phyloP scores from a whole-genome alignment of 495 filamentous ascomycete species.

The Penicillium riverlandense region DNA sequence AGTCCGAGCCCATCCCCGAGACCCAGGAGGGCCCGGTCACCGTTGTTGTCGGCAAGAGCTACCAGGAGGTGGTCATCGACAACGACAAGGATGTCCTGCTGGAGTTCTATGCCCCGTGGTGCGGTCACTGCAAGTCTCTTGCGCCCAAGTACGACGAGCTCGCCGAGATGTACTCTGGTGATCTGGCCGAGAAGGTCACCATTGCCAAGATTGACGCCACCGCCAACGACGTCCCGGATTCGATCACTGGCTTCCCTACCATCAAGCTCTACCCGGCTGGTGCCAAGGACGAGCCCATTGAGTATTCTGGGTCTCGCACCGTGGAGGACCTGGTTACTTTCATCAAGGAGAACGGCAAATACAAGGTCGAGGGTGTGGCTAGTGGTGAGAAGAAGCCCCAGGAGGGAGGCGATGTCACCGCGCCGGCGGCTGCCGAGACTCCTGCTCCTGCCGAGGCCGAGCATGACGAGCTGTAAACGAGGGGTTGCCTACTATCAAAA shows the following conservation, averaged over 20 bases:
- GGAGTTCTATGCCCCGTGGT: slow-evolving; percentile 99
- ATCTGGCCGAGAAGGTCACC: slow-evolving; percentile 73
- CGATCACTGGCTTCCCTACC: slow-evolving; percentile 97
- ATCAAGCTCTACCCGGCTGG: slow-evolving; percentile 98
- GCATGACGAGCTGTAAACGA: slow-evolving; percentile 39
- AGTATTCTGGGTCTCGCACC: slow-evolving; percentile 82
- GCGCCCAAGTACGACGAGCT: slow-evolving; percentile 78
- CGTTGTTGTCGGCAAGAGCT: slow-evolving; percentile 89
- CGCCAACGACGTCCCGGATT: slow-evolving; percentile 90
- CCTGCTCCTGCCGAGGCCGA: slow-evolving; percentile 21
- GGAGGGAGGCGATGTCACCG: slow-evolving; percentile 19
- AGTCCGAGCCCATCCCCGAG: slow-evolving; percentile 96
- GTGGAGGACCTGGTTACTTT: slow-evolving; percentile 92
- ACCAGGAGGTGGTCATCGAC: slow-evolving; percentile 86
- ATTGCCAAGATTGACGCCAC: slow-evolving; percentile 99
- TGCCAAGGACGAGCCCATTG: slow-evolving; percentile 73
- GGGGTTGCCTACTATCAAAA: slow-evolving; percentile 7
- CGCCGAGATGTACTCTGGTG: slow-evolving; percentile 66
- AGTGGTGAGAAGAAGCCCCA: slow-evolving; percentile 37
- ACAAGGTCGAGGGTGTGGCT: slow-evolving; percentile 60
- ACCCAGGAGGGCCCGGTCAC: slow-evolving; percentile 84
- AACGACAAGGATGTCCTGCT: slow-evolving; percentile 94
- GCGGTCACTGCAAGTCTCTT: slow-evolving; percentile 96
- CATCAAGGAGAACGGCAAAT: slow-evolving; percentile 89
- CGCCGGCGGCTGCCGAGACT: slow-evolving; percentile 20